Base-by-base conservation (phyloP, 2,329 filamentous ascomycete species). In the Scytalidium lignicola region DNA sequence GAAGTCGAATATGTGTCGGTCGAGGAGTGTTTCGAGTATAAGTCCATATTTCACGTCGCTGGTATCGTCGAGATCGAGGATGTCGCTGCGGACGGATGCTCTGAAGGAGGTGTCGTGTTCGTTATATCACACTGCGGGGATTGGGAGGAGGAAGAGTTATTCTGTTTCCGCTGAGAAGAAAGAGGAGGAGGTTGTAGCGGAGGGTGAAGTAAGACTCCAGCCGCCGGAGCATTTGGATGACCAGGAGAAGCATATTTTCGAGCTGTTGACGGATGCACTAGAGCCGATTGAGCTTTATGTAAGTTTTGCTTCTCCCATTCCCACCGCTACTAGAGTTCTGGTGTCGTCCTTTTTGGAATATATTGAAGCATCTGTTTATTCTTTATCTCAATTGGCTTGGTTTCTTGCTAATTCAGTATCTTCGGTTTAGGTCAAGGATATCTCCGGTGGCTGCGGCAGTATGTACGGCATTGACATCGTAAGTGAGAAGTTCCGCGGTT, bases 381-480 rank as follows among this genome's bases (percentile, higher is more conserved):
- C 17, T 26, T 17, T 13, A 26, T 12, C 23, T 8, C 21, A 7
- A 37, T n/a, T 37, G 15, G 15, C 5, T 17, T 37, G 6, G 10
- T 37, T 37, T 5, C 15, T 13, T 37, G n/a, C n/a, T n/a, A n/a
- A n/a, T n/a, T n/a, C n/a, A n/a, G n/a, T n/a, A n/a, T n/a, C n/a
- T n/a, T n/a, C n/a, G n/a, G n/a, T 17, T 21, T 67, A 82, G 66
- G 86, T 93, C 9, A 84, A 86, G 65, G 88, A 95, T 69, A 81
- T 93, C 46, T 89, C 85, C 20, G 88, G 89, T 51, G 88, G 88
- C 23, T 95, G 88, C 69, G 88, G 88, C 9, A 88, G 83, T 62
- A 93, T 93, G 89, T 93, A 93, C 70, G 85, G 83, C 49, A 85
- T 95, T 57, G 85, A 91, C 60, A 83, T 93, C 55, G 78, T 82